Evolutionary conservation across 208 protist genomes (phyloP), one percentile per base, ranked within the genome.

Genomic region (Leishmania mexicana): DNA sequence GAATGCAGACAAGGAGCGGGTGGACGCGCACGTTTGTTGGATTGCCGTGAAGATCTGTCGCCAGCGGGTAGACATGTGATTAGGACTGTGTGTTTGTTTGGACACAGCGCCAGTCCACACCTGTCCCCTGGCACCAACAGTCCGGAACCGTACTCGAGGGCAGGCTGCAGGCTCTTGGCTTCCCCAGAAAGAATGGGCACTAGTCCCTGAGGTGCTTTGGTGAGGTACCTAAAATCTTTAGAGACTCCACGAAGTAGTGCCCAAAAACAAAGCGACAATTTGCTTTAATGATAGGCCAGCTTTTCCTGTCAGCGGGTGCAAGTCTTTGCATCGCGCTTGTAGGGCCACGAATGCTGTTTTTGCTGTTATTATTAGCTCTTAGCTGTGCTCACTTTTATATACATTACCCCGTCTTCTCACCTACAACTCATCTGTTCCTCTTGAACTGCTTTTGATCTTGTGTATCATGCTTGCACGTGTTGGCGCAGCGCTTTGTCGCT

Each of bases 171-270:
- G 24, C 24, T 31, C 57, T 62, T 31, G 24, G 57, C 57, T 31
- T 31, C 28, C 57, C 57, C 24, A 15, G 24, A 31, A 15, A 24
- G 57, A 13, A 24, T 3, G 57, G 17, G 57, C 57, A 24, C 1
- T 31, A 24, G 24, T 31, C 28, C 17, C 17, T 62, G 24, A 62
- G 0, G 51, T 54, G 97, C 85, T 97, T 96, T 68, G 89, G 90
- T 75, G 94, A 99, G 80, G 45, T 58, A 2, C 78, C n/a, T 8
- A 87, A 92, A 74, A 97, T 96, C 81, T 89, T 83, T 38, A 96
- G 95, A 47, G 77, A 85, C 97, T 31, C 31, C 57, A 62, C 0
- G 57, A 13, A 7, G 53, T 58, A 54, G 40, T 13, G 11, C 11
- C 0, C 45, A 2, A 13, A 5, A 49, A 0, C 45, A 49, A 49